A percentile compares a stretch with the other conserved stretches of the same genome.
These are phyloP conservation scores for Pascua sp. DNA, from an alignment of 1,284 basidiomycete species.

Conservation along the genomic window DNA sequence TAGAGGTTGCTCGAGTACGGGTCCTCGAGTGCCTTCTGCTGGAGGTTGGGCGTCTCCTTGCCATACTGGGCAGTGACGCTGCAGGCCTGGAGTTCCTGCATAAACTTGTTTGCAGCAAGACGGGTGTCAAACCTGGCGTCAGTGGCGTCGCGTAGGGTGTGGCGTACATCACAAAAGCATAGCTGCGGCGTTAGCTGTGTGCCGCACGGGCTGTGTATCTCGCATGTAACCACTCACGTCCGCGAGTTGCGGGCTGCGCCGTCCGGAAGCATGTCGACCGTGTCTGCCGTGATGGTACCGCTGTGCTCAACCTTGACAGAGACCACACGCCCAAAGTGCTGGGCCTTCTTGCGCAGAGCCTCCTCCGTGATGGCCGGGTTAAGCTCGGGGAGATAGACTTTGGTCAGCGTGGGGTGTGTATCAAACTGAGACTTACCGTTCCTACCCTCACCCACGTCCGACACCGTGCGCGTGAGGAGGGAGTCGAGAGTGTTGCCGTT, in stretches of 20 bases:
- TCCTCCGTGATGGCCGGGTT: slow-evolving; percentile 17
- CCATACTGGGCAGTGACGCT: slow-evolving; percentile 28
- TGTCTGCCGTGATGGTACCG: slow-evolving; percentile 1
- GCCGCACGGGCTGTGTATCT: not conserved
- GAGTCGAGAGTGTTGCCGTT: not conserved
- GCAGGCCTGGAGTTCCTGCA: slow-evolving; percentile 15
- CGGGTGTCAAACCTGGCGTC: slow-evolving; percentile 27
- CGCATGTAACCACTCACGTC: slow-evolving; percentile 1
- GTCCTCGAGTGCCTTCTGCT: slow-evolving; percentile 38
- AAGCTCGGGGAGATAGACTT: slow-evolving; percentile 35
- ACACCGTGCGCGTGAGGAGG: too few relatives aligned
- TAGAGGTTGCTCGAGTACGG: slow-evolving; percentile 39
- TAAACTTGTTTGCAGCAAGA: slow-evolving; percentile 26
- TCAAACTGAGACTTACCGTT: slow-evolving; percentile 26
- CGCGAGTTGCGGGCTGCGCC: not conserved
- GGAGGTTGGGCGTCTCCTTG: slow-evolving; percentile 40
- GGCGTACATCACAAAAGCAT: slow-evolving; percentile 34
- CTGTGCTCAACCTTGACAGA: slow-evolving; percentile 22
- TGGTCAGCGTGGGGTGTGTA: not conserved
- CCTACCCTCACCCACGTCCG: slow-evolving; percentile 21
- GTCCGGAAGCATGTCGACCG: slow-evolving; percentile 13
- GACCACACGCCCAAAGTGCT: slow-evolving; percentile 29
- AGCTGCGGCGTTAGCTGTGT: slow-evolving; percentile 14
- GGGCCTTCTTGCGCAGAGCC: slow-evolving; percentile 20
- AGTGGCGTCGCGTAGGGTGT: not conserved